phyloP scores from a whole-genome alignment of 1,284 basidiomycete genomes.

The Apiotrichum gamsii region DNA sequence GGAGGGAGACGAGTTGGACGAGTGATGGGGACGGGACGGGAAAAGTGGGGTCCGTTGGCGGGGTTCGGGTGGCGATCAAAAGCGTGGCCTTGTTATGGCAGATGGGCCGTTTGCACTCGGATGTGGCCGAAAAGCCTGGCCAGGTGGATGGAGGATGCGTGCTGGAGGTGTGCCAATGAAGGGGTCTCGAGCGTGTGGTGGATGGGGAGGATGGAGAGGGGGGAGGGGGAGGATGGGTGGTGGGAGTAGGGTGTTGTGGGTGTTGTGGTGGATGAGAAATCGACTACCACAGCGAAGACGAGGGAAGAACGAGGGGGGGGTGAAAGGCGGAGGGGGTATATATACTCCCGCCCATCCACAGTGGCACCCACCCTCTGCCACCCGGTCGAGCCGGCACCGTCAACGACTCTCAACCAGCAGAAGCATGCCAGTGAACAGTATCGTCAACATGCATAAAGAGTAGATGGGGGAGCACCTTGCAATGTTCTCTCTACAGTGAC shows the following conservation, averaged over 20 bases:
- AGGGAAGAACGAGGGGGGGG: neutral
- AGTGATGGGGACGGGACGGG: neutral
- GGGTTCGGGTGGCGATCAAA: neutral
- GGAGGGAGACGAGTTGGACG: neutral
- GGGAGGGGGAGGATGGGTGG: neutral
- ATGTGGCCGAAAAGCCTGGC: neutral
- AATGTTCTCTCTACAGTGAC: too few species aligned
- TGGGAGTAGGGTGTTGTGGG: neutral
- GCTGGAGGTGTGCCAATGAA: too few species aligned
- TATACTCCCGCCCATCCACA: slow-evolving; percentile 6
- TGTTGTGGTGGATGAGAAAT: neutral
- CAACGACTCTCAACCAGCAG: too few species aligned
- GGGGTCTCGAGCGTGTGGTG: too few species aligned
- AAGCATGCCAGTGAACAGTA: too few species aligned
- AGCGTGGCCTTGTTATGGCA: too few species aligned
- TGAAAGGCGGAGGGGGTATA: too few species aligned
- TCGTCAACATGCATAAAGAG: too few species aligned
- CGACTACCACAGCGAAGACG: neutral
- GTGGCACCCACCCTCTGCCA: too few species aligned
- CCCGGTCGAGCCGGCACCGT: too few species aligned
- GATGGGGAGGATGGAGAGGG: neutral
- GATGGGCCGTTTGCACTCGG: too few species aligned
- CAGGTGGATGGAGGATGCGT: neutral
- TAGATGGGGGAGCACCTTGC: too few species aligned
- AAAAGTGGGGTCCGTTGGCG: neutral